A percentile compares a stretch with the other conserved stretches of the same genome.
phyloP scores from a whole-genome alignment of 192 early-diverging fungal species.

The Powellomyces hirtus region DNA sequence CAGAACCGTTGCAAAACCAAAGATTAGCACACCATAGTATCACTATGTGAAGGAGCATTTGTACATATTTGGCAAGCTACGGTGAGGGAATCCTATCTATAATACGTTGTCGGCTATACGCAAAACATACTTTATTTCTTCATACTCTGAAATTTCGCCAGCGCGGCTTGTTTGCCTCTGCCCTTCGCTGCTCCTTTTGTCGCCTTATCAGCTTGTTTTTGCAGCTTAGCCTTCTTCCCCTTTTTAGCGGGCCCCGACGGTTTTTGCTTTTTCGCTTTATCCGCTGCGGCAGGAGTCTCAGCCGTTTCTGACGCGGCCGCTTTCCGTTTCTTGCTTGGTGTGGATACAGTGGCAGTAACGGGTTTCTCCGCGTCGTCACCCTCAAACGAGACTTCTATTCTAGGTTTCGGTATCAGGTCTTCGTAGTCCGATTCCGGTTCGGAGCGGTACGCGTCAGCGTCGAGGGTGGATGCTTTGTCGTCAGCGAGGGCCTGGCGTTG shows the following conservation, averaged over 20 bases:
- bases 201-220: constrained; percentile 9
- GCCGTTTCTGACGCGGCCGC: constrained; percentile 7
- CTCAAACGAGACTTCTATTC: constrained; percentile 10
- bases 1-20: too few species aligned
- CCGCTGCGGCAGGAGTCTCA: background rate
- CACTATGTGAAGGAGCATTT: too few species aligned
- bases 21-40: too few species aligned
- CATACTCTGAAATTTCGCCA: constrained; percentile 6
- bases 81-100: too few species aligned
- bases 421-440: constrained; percentile 21
- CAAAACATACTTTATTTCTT: too few species aligned
- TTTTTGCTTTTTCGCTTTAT: background rate
- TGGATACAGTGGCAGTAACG: background rate
- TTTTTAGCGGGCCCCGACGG: background rate
- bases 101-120: too few species aligned
- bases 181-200: constrained; percentile 3
- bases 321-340: background rate
- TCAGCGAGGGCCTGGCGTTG: background rate
- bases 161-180: background rate
- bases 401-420: constrained; percentile 6
- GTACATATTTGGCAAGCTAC: too few species aligned
- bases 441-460: constrained; percentile 1
- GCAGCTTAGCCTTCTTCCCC: background rate
- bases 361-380: background rate
- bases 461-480: background rate